These are phyloP conservation scores for Phlyctochytrium bullatum DNA, from an alignment of 192 early-diverging fungal genomes.

Conservation along the genomic window DNA sequence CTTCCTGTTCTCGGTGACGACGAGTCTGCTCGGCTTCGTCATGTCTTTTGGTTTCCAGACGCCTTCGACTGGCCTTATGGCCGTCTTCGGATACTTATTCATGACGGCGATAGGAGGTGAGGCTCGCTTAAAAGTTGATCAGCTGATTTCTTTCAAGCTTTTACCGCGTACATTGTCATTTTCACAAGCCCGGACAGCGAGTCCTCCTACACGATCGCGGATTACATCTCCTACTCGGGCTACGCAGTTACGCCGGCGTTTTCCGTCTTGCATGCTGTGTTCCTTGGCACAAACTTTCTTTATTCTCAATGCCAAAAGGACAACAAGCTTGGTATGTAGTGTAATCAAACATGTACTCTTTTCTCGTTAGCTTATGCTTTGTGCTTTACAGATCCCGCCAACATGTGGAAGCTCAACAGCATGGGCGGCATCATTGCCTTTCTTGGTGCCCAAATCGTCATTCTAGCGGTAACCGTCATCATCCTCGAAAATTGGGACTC, in stretches of 20 bases:
- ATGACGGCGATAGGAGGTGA: neutral
- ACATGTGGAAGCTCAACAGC: neutral
- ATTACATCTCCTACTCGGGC: neutral
- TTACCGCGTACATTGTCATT: neutral
- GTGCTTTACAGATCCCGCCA: neutral
- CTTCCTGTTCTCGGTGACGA: neutral
- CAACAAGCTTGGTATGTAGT: neutral
- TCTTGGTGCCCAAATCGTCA: neutral
- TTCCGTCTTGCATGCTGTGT: neutral
- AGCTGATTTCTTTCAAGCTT: no score
- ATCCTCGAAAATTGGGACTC: neutral
- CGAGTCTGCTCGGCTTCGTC: neutral
- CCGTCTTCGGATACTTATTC: neutral
- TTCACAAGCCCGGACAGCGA: neutral
- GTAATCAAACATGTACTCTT: neutral
- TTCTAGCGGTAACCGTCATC: neutral
- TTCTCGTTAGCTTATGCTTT: neutral
- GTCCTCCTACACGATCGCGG: neutral
- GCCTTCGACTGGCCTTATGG: conserved; percentile 3
- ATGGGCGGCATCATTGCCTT: neutral
- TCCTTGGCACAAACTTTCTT: neutral
- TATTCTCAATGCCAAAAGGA: neutral
- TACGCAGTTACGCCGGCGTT: neutral
- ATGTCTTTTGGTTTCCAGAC: neutral
- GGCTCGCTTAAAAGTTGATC: neutral